Base-by-base conservation (phyloP, 306 rosid genomes). In the Cucumis melo region DNA sequence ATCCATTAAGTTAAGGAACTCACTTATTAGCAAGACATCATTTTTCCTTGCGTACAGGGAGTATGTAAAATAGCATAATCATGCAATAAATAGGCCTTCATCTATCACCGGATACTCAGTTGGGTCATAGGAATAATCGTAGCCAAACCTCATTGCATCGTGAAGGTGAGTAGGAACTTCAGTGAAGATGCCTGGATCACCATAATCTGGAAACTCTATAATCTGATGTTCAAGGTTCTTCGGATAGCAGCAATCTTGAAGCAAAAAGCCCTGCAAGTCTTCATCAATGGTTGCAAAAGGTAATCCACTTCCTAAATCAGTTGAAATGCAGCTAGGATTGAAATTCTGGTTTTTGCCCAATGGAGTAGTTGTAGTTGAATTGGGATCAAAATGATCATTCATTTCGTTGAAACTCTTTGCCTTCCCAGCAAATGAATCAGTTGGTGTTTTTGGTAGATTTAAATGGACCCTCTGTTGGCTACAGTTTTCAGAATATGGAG, bases 21-120 rank as follows among this genome's bases (percentile, higher is more conserved):
- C 56, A 71, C 75, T 76, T 77, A 84, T 80, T 64, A 85, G 61
- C 80, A 62, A 79, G 74, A 48, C 73, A 83, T 75, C 78, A 61
- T 82, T 80, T 88, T 70, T 81, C 78, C 63, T 59, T 75, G 81
- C 76, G 76, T 84, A 76, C 51, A 55, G 34, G 65, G 78, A 57
- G 5, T 58, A 81, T 39, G 77, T 29, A 77, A 77, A 74, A 62
- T 63, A 14, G 84, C 84, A 55, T 32, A 78, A 76, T 90, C 86
- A 87, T 78, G 85, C 85, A 73, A 90, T 89, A 81, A 87, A 92
- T 63, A 90, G 91, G 77, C 98, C 87, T 81, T 92, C 89, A 86
- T 90, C 98, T 73, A 88, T 64, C 27, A 88, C 75, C 23, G 88
- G 68, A 79, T 85, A 89, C 67, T 95, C 98, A 27, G 90, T 79